phyloP scores from a whole-genome alignment of 345 rosid species.

The Rhizophora apiculata region DNA sequence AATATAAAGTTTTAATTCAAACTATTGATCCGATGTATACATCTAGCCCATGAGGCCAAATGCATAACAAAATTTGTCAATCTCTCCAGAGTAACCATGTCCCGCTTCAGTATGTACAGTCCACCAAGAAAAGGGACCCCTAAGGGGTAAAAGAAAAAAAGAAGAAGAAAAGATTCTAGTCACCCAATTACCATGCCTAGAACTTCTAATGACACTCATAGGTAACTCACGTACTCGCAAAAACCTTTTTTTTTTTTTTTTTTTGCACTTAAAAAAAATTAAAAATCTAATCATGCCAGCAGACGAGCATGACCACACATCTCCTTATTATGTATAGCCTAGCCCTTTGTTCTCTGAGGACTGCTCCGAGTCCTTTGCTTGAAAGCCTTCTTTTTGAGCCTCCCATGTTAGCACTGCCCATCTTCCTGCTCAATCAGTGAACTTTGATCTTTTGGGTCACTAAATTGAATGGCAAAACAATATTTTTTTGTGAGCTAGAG shows the following conservation, averaged over 20 bases:
- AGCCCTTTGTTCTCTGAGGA: constrained; percentile 76
- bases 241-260: not conserved
- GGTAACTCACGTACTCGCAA: too few relatives aligned
- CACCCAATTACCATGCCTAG: not conserved
- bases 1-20: not conserved
- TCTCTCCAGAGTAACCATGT: not conserved
- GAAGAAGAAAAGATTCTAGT: not conserved
- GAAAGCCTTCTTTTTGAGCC: constrained; percentile 65
- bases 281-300: constrained; percentile 62
- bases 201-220: not conserved
- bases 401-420: constrained; percentile 44
- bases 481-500: too few relatives aligned
- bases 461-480: not conserved
- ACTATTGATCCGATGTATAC: not conserved
- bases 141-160: not conserved
- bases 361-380: constrained; percentile 64
- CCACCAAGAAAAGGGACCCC: constrained; percentile 18
- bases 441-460: not conserved
- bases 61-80: constrained; percentile 26
- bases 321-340: constrained; percentile 77
- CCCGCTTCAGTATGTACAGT: constrained; percentile 36
- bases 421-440: constrained; percentile 42
- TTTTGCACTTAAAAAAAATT: too few relatives aligned
- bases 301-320: constrained; percentile 82
- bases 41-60: constrained; percentile 1